A percentile compares a stretch with the other conserved stretches of the same genome.
These are phyloP conservation scores for Solanum virginianum DNA, from an alignment of 257 asterid genomes.

Conservation along the genomic window DNA sequence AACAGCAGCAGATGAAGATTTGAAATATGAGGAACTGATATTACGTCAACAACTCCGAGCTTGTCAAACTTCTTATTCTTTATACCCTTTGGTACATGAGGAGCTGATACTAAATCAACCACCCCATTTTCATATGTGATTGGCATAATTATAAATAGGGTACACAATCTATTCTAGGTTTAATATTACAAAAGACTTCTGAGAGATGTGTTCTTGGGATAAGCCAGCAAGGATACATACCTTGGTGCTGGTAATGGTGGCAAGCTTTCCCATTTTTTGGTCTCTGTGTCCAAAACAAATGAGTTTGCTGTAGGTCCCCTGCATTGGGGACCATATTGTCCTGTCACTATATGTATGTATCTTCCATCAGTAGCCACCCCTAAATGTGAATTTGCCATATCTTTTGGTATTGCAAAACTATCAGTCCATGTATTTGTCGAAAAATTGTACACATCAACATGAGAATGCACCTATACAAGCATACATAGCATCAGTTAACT, in stretches of 20 bases:
- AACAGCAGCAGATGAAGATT: background rate
- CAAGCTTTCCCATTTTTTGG: slow-evolving; percentile 40
- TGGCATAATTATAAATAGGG: background rate
- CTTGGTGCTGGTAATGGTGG: slow-evolving; percentile 68
- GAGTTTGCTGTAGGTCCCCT: slow-evolving; percentile 35
- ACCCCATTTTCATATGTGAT: background rate
- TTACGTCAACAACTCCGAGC: background rate
- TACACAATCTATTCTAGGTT: background rate
- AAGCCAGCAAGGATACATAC: slow-evolving; percentile 14
- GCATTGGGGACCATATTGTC: slow-evolving; percentile 72
- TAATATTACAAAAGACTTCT: background rate
- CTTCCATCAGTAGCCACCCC: slow-evolving; percentile 73
- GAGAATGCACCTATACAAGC: slow-evolving; percentile 50
- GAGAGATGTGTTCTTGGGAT: background rate
- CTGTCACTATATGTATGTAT: slow-evolving; percentile 48
- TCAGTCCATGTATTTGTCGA: slow-evolving; percentile 45
- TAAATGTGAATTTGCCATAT: slow-evolving; percentile 70
- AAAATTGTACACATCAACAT: slow-evolving; percentile 61
- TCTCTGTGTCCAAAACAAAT: slow-evolving; percentile 46
- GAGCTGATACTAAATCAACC: background rate
- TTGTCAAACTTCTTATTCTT: background rate
- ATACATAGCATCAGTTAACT: background rate
- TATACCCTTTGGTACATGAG: background rate
- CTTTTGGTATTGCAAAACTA: slow-evolving; percentile 45
- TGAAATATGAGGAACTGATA: background rate